A percentile compares a stretch with the other conserved stretches of the same genome.
Conservation (phyloP, 2,329 filamentous ascomycete genomes). For the Zalaria obscura region DNA sequence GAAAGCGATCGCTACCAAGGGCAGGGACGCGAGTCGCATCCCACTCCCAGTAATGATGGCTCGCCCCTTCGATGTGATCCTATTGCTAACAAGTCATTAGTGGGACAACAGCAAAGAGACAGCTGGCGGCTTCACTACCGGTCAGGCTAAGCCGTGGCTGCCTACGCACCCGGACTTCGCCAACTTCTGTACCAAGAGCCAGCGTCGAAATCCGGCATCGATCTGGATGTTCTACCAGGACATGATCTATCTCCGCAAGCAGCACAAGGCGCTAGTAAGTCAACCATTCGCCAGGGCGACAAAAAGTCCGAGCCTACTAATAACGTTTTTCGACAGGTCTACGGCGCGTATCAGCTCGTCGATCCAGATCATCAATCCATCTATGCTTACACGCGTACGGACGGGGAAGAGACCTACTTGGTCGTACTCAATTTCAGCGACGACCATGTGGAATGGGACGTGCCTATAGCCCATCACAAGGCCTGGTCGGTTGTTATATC, state of each 20-base stretch:
- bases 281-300: not conserved
- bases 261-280: not conserved
- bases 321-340: not conserved
- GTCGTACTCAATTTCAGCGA: constrained; percentile 24
- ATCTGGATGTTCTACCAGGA: constrained; percentile 1
- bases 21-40: not conserved
- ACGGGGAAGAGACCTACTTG: not conserved
- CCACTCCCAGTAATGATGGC: not conserved
- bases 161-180: not conserved
- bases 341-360: not conserved
- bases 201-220: not conserved
- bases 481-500: too few relatives aligned
- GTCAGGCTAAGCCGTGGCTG: constrained; percentile 1
- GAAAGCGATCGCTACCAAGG: constrained; percentile 50
- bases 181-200: not conserved
- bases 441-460: constrained; percentile 46
- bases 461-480: constrained; percentile 9
- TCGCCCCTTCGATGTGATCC: not conserved
- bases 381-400: not conserved
- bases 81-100: not conserved
- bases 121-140: not conserved
- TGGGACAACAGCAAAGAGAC: not conserved
- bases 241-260: not conserved
- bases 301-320: not conserved
- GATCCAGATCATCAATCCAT: not conserved